Evolutionary conservation across 192 early-diverging fungal species (phyloP).

Genomic region (Funneliformis geosporum): DNA sequence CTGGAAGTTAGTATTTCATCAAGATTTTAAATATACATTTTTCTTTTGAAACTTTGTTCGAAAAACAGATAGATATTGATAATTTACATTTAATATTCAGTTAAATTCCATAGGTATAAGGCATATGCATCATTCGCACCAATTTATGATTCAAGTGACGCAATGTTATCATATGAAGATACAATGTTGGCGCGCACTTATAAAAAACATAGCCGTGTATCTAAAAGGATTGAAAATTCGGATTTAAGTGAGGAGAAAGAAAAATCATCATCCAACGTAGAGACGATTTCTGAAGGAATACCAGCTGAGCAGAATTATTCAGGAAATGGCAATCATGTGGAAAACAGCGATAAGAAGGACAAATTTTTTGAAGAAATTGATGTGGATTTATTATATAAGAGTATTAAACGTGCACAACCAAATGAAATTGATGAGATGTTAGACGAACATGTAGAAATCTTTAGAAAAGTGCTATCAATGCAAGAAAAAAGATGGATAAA

Average conservation of each 20-base stretch:
- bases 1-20: not conserved
- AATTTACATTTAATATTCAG: slow-evolving; percentile 30
- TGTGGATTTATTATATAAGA: not conserved
- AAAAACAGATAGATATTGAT: not conserved
- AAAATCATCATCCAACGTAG: not conserved
- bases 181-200: slow-evolving; percentile 38
- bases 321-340: not conserved
- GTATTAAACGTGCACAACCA: not conserved
- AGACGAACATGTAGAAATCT: slow-evolving; percentile 5
- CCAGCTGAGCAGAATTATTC: not conserved
- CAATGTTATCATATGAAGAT: slow-evolving; percentile 49
- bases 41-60: not conserved
- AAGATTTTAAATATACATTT: not conserved
- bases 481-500: not conserved
- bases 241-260: not conserved
- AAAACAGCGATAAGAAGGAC: not conserved
- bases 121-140: slow-evolving; percentile 57
- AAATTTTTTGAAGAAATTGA: slow-evolving; percentile 1
- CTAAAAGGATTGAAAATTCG: not conserved
- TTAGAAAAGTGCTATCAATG: not conserved
- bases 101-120: slow-evolving; percentile 50
- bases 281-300: not conserved
- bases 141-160: slow-evolving; percentile 50
- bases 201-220: not conserved
- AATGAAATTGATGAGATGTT: not conserved